Evolutionary conservation across 1,284 basidiomycete genomes (phyloP), one percentile per base, ranked within the genome.

Genomic region (Sparassis latifolia): DNA sequence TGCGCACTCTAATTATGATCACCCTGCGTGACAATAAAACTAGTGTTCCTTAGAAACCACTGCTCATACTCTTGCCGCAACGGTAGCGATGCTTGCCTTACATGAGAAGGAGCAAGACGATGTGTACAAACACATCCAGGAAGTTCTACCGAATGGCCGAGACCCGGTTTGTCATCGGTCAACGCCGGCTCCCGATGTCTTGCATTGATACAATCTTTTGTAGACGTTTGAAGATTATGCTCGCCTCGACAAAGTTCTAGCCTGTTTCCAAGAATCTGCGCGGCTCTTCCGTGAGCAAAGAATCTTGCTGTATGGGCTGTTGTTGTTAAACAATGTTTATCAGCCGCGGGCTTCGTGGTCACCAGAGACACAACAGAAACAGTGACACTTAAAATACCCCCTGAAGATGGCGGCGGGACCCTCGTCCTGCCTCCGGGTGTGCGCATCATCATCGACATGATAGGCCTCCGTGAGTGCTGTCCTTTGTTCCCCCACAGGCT

Each of bases 271-370:
- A 30, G 59, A 61, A 35, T 50, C 57, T 2, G 42, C 54, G 3
- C 55, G 59, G 3, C 42, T 59, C 12, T 61, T 48, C 41, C 59
- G 59, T 61, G 45, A 42, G 58, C 52, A 10, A n/a, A 29, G 44
- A 27, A 42, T 46, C 10, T 31, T 12, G 49, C 41, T 29, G 50
- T 45, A 31, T 45, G 49, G 3, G 53, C 54, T 3, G 20, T 45
- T 44, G 10, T 42, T 7, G 9, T 27, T 27, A 42, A 12, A 31
- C 47, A 28, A 27, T 31, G 38, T 3, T 20, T 7, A 39, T 33
- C 20, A 60, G 58, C 58, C n/a, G 49, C 52, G 1, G 58, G 51
- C 1, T 43, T 46, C 32, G 41, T 57, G n/a, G 39, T 49, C 37
- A 39, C 48, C 10, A 55, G 58, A 5, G 43, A 55, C 6, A 42